Evolutionary conservation across 257 asterid genomes (phyloP).

Genomic region (Anisodus acutangulus): DNA sequence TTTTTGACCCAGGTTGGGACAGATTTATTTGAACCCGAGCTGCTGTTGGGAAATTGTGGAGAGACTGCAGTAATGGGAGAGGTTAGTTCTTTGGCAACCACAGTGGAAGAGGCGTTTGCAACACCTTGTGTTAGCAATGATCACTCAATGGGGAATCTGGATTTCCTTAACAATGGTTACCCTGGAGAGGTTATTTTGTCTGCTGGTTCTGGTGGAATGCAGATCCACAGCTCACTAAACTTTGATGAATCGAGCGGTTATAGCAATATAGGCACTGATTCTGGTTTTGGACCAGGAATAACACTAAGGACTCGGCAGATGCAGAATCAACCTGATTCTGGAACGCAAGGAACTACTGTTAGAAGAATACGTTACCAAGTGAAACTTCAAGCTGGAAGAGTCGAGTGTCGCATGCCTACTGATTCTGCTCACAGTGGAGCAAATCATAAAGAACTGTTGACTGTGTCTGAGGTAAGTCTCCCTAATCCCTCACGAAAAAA

Average conservation of each 20-base stretch:
- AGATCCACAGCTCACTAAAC: conserved; percentile 26
- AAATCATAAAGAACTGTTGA: conserved; percentile 26
- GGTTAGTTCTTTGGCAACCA: conserved; percentile 31
- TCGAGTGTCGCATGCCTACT: conserved; percentile 39
- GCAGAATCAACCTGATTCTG: conserved; percentile 33
- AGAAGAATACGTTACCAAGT: conserved; percentile 67
- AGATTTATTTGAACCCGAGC: conserved; percentile 29
- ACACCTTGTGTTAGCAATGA: conserved; percentile 31
- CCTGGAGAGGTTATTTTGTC: conserved; percentile 33
- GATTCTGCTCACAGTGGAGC: conserved; percentile 39
- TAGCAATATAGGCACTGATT: conserved; percentile 34
- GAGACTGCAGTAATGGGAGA: conserved; percentile 51
- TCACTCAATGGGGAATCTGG: conserved; percentile 30
- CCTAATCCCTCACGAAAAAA: not conserved
- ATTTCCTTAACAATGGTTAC: not conserved
- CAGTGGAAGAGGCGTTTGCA: conserved; percentile 30
- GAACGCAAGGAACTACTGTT: conserved; percentile 61
- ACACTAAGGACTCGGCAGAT: conserved; percentile 50
- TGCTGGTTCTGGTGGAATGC: conserved; percentile 40
- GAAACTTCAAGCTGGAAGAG: conserved; percentile 56
- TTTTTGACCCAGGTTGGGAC: conserved; percentile 40
- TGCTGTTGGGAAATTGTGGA: conserved; percentile 43
- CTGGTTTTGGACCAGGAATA: conserved; percentile 61
- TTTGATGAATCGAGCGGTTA: conserved; percentile 34
- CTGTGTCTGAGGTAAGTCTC: conserved; percentile 49